Conservation (phyloP, 208 protist species). For the Acanthamoeba castellanii region DNA sequence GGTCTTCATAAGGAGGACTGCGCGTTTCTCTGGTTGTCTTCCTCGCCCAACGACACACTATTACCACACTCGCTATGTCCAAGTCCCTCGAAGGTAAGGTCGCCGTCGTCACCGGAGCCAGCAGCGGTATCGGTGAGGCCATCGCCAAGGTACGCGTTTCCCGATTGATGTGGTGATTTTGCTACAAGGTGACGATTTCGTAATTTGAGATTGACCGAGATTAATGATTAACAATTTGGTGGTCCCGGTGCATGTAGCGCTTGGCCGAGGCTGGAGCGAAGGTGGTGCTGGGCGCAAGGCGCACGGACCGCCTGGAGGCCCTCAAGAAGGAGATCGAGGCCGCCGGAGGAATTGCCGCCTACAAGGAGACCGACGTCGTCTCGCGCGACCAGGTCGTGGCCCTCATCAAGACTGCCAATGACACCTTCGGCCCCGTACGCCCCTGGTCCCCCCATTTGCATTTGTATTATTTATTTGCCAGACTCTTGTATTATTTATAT, state of each 20-base stretch:
- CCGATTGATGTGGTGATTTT: neutral
- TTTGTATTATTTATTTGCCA: neutral
- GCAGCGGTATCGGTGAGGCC: conserved; percentile 40
- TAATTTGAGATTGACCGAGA: neutral
- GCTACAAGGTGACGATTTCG: neutral
- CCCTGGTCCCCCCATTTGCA: neutral
- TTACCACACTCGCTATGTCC: neutral
- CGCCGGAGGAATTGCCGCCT: neutral
- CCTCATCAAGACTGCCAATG: conserved; percentile 2
- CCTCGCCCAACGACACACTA: neutral
- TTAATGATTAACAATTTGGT: neutral
- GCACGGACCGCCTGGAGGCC: conserved; percentile 28
- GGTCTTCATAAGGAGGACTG: no score
- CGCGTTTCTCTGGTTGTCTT: neutral
- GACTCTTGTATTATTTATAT: neutral
- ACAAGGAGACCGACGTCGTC: conserved; percentile 34
- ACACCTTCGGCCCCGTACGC: conserved; percentile 19
- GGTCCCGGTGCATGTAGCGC: neutral
- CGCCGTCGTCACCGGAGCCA: conserved; percentile 46
- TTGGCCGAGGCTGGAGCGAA: conserved; percentile 43
- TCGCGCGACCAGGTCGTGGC: neutral
- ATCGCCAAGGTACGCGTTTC: neutral
- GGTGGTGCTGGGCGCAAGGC: conserved; percentile 38
- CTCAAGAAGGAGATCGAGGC: conserved; percentile 54
- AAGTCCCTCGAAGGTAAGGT: conserved; percentile 28